Percentiles rank a stretch among this genome's conserved stretches.
These are phyloP conservation scores for Prunella vulgaris DNA, from an alignment of 257 asterid species.

Conservation along the genomic window DNA sequence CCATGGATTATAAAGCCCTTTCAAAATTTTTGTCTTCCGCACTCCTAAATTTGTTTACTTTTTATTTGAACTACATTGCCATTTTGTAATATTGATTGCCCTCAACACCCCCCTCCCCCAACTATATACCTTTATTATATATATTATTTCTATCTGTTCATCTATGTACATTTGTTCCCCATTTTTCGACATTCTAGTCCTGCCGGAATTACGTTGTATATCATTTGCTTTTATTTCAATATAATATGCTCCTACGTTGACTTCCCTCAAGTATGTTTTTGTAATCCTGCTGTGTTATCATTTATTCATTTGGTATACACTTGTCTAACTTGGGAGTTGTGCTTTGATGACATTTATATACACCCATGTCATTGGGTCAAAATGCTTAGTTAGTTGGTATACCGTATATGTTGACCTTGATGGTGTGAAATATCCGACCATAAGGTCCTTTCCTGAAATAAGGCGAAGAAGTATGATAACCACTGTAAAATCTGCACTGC, in stretches of 20 bases:
- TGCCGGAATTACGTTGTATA: not conserved
- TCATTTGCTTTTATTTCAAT: not conserved
- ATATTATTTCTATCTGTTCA: not conserved
- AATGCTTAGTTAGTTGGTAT: not conserved
- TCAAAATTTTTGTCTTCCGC: not conserved
- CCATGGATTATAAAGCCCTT: not conserved
- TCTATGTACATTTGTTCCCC: not conserved
- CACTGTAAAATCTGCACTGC: slow-evolving; percentile 18
- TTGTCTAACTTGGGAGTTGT: not conserved
- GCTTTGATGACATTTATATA: not conserved
- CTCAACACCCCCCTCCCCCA: not conserved
- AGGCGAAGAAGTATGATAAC: slow-evolving; percentile 4
- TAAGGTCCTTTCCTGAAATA: not conserved
- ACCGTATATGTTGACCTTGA: not conserved
- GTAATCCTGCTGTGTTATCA: not conserved
- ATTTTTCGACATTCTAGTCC: not conserved
- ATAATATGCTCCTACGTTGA: not conserved
- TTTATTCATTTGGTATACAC: not conserved
- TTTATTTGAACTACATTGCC: not conserved
- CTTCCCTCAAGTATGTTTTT: not conserved
- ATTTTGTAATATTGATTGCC: not conserved
- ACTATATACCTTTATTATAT: not conserved
- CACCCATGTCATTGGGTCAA: not conserved
- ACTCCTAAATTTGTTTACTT: not conserved
- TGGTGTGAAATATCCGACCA: not conserved